Conservation (phyloP, 208 protist species). For the Leishmania amazonensis region DNA sequence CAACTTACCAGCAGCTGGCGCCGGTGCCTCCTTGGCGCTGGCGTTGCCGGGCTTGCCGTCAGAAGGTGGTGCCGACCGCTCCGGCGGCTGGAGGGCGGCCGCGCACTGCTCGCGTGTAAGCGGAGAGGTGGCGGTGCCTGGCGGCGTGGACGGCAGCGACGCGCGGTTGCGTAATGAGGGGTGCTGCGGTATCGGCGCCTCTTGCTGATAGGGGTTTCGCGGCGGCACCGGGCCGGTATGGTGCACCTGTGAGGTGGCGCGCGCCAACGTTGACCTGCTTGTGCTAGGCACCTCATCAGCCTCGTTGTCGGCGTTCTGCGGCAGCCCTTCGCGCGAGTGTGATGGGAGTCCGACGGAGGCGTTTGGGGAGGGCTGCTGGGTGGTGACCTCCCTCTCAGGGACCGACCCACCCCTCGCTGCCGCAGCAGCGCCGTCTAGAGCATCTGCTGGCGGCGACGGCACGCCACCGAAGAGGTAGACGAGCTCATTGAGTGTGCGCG, state of each 20-base stretch:
- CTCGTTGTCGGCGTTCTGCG: neutral
- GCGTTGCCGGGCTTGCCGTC: neutral
- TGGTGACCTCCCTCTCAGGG: neutral
- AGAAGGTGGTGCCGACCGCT: slow-evolving; percentile 1
- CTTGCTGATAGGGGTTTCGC: neutral
- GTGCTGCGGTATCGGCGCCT: neutral
- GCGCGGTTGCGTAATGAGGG: neutral
- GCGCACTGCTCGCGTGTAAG: slow-evolving; percentile 10
- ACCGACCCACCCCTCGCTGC: neutral
- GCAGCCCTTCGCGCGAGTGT: neutral
- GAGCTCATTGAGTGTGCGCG: slow-evolving; percentile 48
- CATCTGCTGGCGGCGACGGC: neutral
- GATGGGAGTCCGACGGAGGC: neutral
- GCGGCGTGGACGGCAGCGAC: neutral
- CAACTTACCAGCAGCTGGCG: neutral
- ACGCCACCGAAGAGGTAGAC: slow-evolving; percentile 44
- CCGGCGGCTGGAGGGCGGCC: slow-evolving; percentile 12
- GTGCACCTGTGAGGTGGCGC: neutral
- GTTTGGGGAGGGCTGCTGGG: neutral
- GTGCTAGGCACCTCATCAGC: too few species aligned
- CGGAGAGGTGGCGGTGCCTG: neutral
- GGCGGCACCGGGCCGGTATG: slow-evolving; percentile 1
- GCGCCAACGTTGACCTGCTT: neutral
- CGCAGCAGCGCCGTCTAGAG: neutral
- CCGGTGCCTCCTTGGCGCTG: neutral